Evolutionary conservation across 306 rosid genomes (phyloP), one percentile per base, ranked within the genome.

Genomic region (Gillenia trifoliata): DNA sequence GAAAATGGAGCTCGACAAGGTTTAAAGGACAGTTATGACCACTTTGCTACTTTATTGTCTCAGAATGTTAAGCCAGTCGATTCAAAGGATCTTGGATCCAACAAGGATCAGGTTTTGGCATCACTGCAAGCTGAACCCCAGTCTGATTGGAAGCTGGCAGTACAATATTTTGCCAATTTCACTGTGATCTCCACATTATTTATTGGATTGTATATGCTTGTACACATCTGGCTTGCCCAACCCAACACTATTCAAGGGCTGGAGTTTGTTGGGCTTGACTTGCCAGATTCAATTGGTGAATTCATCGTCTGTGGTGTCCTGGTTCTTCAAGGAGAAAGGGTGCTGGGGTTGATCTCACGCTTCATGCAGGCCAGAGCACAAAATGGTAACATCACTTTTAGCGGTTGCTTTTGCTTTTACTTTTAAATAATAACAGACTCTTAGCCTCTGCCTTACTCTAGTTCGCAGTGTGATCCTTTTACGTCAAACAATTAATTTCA

Each of bases 271-370:
- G 96, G 99, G 70, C 99, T 94, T 74, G 99, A 94, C 86, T 86
- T 94, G 78, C 97, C 99, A 28, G 97, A 94, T 84, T 90, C 97
- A 67, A 84, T 94, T 79, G 95, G 97, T 71, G 99, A 94, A 81
- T 81, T 94, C 62, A 84, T 94, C 83, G 85, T 87, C 71, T 85
- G 93, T 71, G 95, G 90, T 40, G 88, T 90, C 71, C 82, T 94
- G 80, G 96, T 89, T 86, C 99, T 92, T 76, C 97, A 94, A 84
- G 96, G 90, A 64, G 87, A 94, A 77, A 86, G 97, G 20, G 40
- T 94, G 80, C 79, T 92, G 83, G 86, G 96, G 74, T 77, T 85
- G 73, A 87, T 94, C 81, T 92, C 96, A 20, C 95, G 98, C 74
- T 94, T 92, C 82, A 86, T 94, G 86, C 89, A 89, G 85, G 99